phyloP scores from a whole-genome alignment of 1,284 basidiomycete genomes.

The Melampsora abietis-canadensis region DNA sequence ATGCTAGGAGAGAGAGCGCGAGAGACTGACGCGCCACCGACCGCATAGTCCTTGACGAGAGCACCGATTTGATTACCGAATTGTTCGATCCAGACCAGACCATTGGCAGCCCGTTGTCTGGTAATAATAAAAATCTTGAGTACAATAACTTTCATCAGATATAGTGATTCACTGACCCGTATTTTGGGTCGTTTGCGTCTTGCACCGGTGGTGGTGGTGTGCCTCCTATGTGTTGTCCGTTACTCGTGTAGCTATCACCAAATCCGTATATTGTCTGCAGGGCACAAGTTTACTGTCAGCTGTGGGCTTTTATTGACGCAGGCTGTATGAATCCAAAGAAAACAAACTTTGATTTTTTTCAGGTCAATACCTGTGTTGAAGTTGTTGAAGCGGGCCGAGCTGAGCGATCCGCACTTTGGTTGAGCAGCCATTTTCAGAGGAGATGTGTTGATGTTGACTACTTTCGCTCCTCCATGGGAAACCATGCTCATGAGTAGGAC shows the following conservation, averaged over 20 bases:
- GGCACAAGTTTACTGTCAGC: not conserved
- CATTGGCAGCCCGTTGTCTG: conserved; percentile 12
- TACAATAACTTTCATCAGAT: no score
- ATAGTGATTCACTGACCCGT: not conserved
- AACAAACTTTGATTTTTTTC: conserved; percentile 9
- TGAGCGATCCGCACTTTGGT: conserved; percentile 14
- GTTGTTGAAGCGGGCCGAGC: conserved; percentile 11
- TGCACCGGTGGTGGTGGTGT: not conserved
- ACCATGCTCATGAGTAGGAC: not conserved
- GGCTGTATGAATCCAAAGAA: no score
- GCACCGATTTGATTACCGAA: not conserved
- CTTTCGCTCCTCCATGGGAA: not conserved
- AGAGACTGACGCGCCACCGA: conserved; percentile 20
- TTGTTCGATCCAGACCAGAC: conserved; percentile 22
- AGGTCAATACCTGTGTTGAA: conserved; percentile 25
- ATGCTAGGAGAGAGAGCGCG: not conserved
- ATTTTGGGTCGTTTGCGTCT: not conserved
- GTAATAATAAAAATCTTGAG: not conserved
- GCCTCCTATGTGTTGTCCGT: not conserved
- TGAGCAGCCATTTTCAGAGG: conserved; percentile 18
- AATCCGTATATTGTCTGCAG: conserved; percentile 24
- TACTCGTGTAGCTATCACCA: conserved; percentile 23
- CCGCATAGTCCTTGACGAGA: conserved; percentile 16
- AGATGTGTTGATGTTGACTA: not conserved
- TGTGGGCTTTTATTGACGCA: not conserved